Conservation (phyloP, 352 stramenopile genomes). For the Ophiocytium majus region DNA sequence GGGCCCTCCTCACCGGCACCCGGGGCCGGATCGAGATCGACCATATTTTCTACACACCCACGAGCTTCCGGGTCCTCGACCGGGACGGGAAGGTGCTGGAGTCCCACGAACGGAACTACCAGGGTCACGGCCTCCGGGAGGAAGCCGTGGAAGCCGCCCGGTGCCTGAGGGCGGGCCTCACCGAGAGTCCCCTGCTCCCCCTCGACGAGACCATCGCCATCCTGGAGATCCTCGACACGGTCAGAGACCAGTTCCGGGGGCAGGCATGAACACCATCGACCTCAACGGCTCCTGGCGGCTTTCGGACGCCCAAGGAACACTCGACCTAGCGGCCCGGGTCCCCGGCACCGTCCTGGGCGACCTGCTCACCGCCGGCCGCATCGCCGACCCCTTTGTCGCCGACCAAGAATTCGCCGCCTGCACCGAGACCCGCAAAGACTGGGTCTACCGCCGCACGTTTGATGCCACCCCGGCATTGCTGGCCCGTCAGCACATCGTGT, state of each 20-base stretch:
- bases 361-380: not conserved
- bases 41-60: not conserved
- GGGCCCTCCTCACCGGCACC: not conserved
- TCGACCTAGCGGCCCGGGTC: too few species aligned
- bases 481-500: not conserved
- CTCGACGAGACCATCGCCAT: conserved; percentile 9
- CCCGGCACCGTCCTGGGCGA: not conserved
- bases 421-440: not conserved
- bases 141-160: not conserved
- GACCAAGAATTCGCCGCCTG: not conserved
- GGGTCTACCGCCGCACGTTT: not conserved
- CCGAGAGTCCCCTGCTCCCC: not conserved
- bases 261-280: too few species aligned
- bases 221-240: not conserved
- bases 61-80: not conserved
- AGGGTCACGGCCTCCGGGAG: not conserved
- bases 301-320: too few species aligned
- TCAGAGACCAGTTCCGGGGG: not conserved
- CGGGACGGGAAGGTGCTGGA: not conserved
- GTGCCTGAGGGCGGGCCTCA: not conserved
- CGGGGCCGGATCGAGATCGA: not conserved
- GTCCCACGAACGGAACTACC: not conserved
- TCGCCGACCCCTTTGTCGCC: not conserved
- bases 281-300: too few species aligned
- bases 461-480: not conserved